phyloP scores from a whole-genome alignment of 2,329 filamentous ascomycete genomes.

The Clonostachys byssicola region DNA sequence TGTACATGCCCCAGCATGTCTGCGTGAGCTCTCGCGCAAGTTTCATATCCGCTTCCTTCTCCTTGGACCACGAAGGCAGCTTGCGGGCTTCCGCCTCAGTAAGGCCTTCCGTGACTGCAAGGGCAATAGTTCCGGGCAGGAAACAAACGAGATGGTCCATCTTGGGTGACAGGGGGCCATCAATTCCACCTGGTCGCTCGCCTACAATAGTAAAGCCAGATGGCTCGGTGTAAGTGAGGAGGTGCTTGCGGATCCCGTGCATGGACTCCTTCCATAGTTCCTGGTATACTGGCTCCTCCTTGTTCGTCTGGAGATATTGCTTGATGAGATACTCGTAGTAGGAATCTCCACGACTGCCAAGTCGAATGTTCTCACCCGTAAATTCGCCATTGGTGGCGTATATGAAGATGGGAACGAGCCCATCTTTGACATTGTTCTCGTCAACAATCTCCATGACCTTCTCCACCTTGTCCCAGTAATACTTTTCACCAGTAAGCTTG shows the following conservation, averaged over 20 bases:
- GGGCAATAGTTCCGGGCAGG: slow-evolving; percentile 90
- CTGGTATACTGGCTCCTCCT: slow-evolving; percentile 78
- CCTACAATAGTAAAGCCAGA: slow-evolving; percentile 84
- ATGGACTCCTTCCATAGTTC: slow-evolving; percentile 92
- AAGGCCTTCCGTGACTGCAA: slow-evolving; percentile 77
- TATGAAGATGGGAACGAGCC: slow-evolving; percentile 88
- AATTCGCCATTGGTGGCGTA: slow-evolving; percentile 76
- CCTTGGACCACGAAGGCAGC: slow-evolving; percentile 65
- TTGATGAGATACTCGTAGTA: slow-evolving; percentile 99
- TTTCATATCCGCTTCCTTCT: slow-evolving; percentile 81
- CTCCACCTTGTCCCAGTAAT: slow-evolving; percentile 90
- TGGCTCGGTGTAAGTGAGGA: slow-evolving; percentile 82
- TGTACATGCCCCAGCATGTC: slow-evolving; percentile 98
- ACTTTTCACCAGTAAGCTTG: slow-evolving; percentile 86
- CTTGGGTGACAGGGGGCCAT: slow-evolving; percentile 67
- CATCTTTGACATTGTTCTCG: slow-evolving; percentile 72
- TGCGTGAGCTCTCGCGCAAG: slow-evolving; percentile 90
- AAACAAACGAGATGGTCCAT: slow-evolving; percentile 99
- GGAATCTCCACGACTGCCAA: slow-evolving; percentile 91
- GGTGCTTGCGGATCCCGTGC: slow-evolving; percentile 81
- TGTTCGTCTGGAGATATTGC: slow-evolving; percentile 91
- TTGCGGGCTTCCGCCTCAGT: slow-evolving; percentile 73
- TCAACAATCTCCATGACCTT: slow-evolving; percentile 90
- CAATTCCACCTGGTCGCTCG: slow-evolving; percentile 74
- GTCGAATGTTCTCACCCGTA: slow-evolving; percentile 77